Base-by-base conservation (phyloP, 1,139 yeast species). In the Kodamaea arcana region DNA sequence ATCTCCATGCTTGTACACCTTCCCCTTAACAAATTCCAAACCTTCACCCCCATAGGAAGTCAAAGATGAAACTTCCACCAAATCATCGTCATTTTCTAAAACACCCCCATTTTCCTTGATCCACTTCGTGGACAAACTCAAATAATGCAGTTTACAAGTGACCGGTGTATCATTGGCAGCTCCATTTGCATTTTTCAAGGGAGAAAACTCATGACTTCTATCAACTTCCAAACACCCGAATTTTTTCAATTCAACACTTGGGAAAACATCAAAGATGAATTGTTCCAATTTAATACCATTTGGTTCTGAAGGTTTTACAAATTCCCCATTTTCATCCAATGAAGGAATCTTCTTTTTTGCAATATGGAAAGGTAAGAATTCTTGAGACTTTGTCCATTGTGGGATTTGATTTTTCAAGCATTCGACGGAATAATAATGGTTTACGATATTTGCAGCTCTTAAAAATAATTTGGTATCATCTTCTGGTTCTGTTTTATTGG, bases 251-350 rank as follows among this genome's bases (percentile, higher is more conserved):
- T 77, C 75, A 30, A 94, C 81, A 25, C 81, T 75, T 33, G 94
- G 90, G 65, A 92, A 94, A 27, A 94, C 95, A 56, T 94, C 99
- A 65, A 94, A 94, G 37, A 94, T 94, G 52, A 94, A 94, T 58
- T 92, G 98, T 59, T 94, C 99, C 50, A 94, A 72, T 60, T 94
- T 94, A 52, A 90, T 80, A 31, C 97, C 98, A 55, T 94, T 92
- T 35, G 94, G 85, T 38, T 69, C 74, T 3, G 69, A 51, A 14
- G 97, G 97, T 48, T 76, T 24, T 27, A 66, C 51, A 29, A 63
- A 57, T 35, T 66, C 58, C 24, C 82, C 82, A 1, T 74, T 59
- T 9, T 52, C 59, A 50, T 80, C 75, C 39, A 76, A 71, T 41
- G 64, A 63, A 6, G 88, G 80, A 44, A 94, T 87, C 66, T 90